phyloP scores from a whole-genome alignment of 768 basidiomycete genomes.

The Suillus luteus region DNA sequence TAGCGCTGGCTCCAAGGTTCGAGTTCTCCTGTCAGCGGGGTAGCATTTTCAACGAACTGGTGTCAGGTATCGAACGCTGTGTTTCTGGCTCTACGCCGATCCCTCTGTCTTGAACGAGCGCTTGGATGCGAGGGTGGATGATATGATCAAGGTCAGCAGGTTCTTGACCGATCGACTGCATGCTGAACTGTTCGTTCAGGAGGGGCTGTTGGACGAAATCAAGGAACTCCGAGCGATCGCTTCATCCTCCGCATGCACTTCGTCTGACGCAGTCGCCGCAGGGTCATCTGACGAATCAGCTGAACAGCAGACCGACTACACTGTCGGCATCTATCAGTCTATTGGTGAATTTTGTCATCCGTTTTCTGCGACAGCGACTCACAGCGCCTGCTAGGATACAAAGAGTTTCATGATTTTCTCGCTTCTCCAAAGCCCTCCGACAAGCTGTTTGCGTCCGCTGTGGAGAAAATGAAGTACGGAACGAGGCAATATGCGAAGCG shows the following conservation, averaged over 20 bases:
- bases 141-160: conserved; percentile 76
- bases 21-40: conserved; percentile 8
- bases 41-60: not conserved
- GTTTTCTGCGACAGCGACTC: conserved; percentile 8
- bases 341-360: conserved; percentile 60
- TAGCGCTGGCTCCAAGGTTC: conserved; percentile 52
- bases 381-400: conserved; percentile 65
- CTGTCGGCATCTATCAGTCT: conserved; percentile 88
- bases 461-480: conserved; percentile 80
- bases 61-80: conserved; percentile 77
- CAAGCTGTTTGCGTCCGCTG: conserved; percentile 51
- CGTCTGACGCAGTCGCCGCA: not conserved
- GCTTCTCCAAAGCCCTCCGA: conserved; percentile 41
- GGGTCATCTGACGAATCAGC: conserved; percentile 1
- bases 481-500: conserved; percentile 91
- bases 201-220: conserved; percentile 83
- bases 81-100: conserved; percentile 90
- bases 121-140: conserved; percentile 79
- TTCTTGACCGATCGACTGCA: not conserved
- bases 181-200: conserved; percentile 40
- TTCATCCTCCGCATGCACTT: conserved; percentile 5
- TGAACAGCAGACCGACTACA: conserved; percentile 51
- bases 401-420: conserved; percentile 80
- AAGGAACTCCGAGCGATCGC: conserved; percentile 44
- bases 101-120: conserved; percentile 61